phyloP scores from a whole-genome alignment of 192 early-diverging fungal species.

The Coemansia sp. region DNA sequence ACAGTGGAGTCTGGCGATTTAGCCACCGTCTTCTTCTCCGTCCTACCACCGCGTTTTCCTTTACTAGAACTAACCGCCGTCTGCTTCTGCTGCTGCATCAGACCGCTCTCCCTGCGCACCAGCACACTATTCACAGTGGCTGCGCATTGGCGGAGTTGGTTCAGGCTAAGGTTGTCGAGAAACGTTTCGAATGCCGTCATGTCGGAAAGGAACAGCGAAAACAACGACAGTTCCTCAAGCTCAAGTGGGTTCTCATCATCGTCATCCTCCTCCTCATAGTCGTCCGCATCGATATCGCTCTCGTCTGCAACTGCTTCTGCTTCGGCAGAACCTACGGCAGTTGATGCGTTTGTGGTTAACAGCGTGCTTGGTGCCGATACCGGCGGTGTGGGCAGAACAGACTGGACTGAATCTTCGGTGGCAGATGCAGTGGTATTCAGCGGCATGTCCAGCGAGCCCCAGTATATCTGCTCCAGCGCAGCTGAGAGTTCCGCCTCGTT shows the following conservation, averaged over 20 bases:
- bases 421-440: conserved; percentile 2
- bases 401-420: background rate
- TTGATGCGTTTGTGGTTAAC: background rate
- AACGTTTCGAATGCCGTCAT: conserved; percentile 47
- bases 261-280: conserved; percentile 3
- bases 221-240: conserved; percentile 48
- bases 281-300: conserved; percentile 1
- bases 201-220: conserved; percentile 44
- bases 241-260: conserved; percentile 35
- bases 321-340: background rate
- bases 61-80: background rate
- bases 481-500: conserved; percentile 48
- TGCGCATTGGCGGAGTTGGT: conserved; percentile 52
- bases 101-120: conserved; percentile 31
- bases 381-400: conserved; percentile 17
- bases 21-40: background rate
- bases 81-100: background rate
- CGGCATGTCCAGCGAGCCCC: conserved; percentile 33
- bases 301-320: background rate
- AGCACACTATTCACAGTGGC: conserved; percentile 50
- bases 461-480: conserved; percentile 49
- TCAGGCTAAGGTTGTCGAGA: conserved; percentile 40
- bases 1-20: background rate
- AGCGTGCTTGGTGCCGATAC: conserved; percentile 15
- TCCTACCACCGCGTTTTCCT: background rate